Conservation (phyloP, 176 grass and related monocot species). For the Puya raimondii region DNA sequence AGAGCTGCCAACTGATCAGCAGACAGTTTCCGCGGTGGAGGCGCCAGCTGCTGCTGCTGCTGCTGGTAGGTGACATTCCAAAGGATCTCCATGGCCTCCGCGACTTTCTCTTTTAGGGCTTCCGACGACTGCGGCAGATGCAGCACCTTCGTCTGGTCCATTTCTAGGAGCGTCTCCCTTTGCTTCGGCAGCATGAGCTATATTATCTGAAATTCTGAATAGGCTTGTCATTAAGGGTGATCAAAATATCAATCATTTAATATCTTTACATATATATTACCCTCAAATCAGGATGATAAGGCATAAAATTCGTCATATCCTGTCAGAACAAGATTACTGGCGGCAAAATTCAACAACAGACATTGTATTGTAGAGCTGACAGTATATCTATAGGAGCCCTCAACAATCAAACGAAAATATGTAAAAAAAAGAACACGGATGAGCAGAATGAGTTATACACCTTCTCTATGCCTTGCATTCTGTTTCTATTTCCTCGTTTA, state of each 20-base stretch:
- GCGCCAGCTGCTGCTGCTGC: neutral
- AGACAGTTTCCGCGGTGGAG: conserved; percentile 18
- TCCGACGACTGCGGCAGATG: conserved; percentile 85
- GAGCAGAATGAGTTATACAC: no score
- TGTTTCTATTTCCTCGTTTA: no score
- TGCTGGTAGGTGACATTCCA: conserved; percentile 64
- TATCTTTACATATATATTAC: conserved; percentile 34
- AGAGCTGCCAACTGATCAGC: conserved; percentile 55
- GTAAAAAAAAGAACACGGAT: no score
- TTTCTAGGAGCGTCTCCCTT: conserved; percentile 90
- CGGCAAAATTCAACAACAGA: no score
- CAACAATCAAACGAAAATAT: no score
- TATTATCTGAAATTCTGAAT: conserved; percentile 43
- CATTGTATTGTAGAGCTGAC: no score
- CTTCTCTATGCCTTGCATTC: no score
- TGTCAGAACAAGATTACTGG: no score
- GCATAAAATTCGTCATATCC: conserved; percentile 3
- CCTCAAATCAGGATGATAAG: conserved; percentile 46
- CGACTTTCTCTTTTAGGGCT: conserved; percentile 76
- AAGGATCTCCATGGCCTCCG: conserved; percentile 89
- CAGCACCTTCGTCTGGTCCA: conserved; percentile 92
- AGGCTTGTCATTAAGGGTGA: conserved; percentile 41
- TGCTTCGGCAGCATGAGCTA: conserved; percentile 69
- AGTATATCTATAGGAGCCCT: no score
- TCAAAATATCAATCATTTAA: conserved; percentile 19